These are phyloP conservation scores for Ramaria sp. DNA, from an alignment of 768 basidiomycete genomes.

Conservation along the genomic window DNA sequence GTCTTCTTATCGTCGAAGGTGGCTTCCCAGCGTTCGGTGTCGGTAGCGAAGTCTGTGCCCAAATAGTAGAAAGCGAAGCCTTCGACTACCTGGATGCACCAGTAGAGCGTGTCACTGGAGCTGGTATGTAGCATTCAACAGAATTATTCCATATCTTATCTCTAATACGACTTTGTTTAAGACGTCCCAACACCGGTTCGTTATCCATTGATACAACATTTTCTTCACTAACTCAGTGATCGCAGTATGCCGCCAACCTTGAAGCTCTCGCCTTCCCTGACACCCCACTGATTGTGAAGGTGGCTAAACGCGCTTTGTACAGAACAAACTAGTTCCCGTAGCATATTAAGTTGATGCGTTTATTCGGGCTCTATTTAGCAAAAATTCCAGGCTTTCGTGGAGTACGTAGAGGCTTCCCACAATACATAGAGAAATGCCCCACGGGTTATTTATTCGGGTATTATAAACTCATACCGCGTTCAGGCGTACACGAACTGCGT, in stretches of 20 bases:
- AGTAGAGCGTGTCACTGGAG: constrained; percentile 94
- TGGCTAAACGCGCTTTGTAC: constrained; percentile 88
- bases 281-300: constrained; percentile 82
- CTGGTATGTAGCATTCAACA: constrained; percentile 27
- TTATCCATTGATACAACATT: constrained; percentile 13
- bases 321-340: constrained; percentile 54
- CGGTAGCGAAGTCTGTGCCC: constrained; percentile 96
- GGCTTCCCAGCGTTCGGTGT: constrained; percentile 99
- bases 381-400: neutral
- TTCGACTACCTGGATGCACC: constrained; percentile 99
- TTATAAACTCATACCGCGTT: constrained; percentile 11
- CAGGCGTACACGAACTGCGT: constrained; percentile 85
- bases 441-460: neutral
- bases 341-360: neutral
- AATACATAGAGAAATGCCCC: constrained; percentile 1
- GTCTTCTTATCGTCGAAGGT: constrained; percentile 90
- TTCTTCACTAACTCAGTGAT: constrained; percentile 9
- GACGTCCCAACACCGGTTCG: constrained; percentile 91
- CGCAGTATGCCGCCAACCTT: constrained; percentile 80
- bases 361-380: neutral
- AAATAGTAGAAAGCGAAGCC: constrained; percentile 94
- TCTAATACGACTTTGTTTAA: neutral
- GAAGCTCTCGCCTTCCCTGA: constrained; percentile 93
- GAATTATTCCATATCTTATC: neutral
- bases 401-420: neutral